Percentiles rank a stretch among this genome's conserved stretches.
Conservation (phyloP, 2,329 filamentous ascomycete genomes). For the Penicillium sp. region DNA sequence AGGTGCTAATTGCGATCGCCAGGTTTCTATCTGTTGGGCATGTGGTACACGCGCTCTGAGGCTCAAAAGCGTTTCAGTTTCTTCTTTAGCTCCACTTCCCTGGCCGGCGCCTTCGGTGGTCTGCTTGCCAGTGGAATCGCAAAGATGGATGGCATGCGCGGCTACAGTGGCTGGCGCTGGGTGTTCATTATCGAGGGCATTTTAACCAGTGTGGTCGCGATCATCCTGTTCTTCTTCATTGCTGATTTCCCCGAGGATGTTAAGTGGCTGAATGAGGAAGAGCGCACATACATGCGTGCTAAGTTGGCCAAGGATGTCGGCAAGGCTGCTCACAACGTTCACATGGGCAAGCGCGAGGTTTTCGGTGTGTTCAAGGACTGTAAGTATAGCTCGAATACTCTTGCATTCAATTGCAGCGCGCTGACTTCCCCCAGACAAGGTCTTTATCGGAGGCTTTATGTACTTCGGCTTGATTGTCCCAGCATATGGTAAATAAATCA, state of each 20-base stretch:
- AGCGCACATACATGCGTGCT: constrained; percentile 64
- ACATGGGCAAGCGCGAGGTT: constrained; percentile 60
- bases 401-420: not conserved
- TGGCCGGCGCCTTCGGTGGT: constrained; percentile 63
- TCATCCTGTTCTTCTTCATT: constrained; percentile 64
- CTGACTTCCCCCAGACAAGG: constrained; percentile 50
- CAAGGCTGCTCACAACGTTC: constrained; percentile 61
- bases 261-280: constrained; percentile 70
- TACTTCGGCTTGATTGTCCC: constrained; percentile 78
- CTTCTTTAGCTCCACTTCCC: constrained; percentile 76
- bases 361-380: constrained; percentile 67
- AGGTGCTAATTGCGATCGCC: not conserved
- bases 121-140: constrained; percentile 61
- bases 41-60: constrained; percentile 81
- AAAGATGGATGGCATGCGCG: constrained; percentile 55
- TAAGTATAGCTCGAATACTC: constrained; percentile 22
- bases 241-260: constrained; percentile 73
- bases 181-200: constrained; percentile 63
- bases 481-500: constrained; percentile 56
- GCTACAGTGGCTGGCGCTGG: constrained; percentile 59
- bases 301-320: constrained; percentile 70
- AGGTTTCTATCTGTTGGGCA: constrained; percentile 67
- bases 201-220: constrained; percentile 61
- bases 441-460: constrained; percentile 74
- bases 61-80: constrained; percentile 90